phyloP scores from a whole-genome alignment of 208 protist genomes.

The Leishmania martiniquensis region DNA sequence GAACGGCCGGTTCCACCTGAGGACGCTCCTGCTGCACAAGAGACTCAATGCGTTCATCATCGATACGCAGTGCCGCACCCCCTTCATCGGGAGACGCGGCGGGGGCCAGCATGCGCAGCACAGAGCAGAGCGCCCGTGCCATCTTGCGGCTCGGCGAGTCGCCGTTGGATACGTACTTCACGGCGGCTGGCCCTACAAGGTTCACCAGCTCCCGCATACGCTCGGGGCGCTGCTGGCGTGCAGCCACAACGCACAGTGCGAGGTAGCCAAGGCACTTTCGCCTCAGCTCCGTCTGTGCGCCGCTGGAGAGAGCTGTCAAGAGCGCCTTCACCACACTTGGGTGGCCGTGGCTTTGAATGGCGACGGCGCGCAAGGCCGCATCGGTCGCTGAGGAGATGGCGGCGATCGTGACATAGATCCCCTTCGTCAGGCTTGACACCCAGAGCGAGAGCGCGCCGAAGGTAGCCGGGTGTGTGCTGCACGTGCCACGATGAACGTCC shows the following conservation, averaged over 20 bases:
- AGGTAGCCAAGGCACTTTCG: slow-evolving; percentile 84
- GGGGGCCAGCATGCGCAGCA: slow-evolving; percentile 41
- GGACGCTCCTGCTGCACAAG: slow-evolving; percentile 63
- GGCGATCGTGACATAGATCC: slow-evolving; percentile 82
- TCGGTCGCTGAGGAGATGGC: slow-evolving; percentile 81
- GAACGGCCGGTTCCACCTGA: slow-evolving; percentile 39
- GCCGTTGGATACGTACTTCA: slow-evolving; percentile 65
- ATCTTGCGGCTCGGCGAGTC: slow-evolving; percentile 81
- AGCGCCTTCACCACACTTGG: slow-evolving; percentile 43
- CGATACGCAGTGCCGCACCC: slow-evolving; percentile 23
- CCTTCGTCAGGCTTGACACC: slow-evolving; percentile 54
- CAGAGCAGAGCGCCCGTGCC: slow-evolving; percentile 73
- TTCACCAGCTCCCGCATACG: slow-evolving; percentile 13
- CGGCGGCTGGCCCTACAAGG: slow-evolving; percentile 23
- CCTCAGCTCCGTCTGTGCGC: slow-evolving; percentile 80
- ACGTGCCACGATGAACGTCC: slow-evolving; percentile 23
- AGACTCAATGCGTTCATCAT: slow-evolving; percentile 47
- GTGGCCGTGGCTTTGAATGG: slow-evolving; percentile 62
- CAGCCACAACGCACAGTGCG: slow-evolving; percentile 57
- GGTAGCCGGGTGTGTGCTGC: slow-evolving; percentile 21
- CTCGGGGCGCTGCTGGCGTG: slow-evolving; percentile 15
- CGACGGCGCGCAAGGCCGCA: slow-evolving; percentile 54
- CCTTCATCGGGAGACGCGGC: slow-evolving; percentile 11
- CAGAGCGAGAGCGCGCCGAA: slow-evolving; percentile 43
- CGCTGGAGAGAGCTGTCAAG: slow-evolving; percentile 44